A percentile compares a stretch with the other conserved stretches of the same genome.
phyloP scores from a whole-genome alignment of 129 eudicot species.

The Flaveria trinervia region DNA sequence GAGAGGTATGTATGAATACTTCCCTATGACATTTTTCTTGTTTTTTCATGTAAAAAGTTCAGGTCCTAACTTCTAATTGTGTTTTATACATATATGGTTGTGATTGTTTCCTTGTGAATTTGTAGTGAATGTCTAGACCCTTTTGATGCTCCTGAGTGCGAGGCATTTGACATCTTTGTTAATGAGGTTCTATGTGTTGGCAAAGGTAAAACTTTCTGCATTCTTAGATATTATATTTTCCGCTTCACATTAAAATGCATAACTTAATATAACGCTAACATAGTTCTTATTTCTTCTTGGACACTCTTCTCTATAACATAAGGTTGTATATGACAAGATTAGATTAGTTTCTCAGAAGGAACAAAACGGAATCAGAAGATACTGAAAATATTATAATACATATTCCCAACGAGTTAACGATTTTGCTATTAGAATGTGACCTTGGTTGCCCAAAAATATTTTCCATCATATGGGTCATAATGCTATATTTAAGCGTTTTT shows the following conservation, averaged over 20 bases:
- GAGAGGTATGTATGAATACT: conserved; percentile 54
- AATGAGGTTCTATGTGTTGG: conserved; percentile 86
- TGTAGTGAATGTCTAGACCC: conserved; percentile 96
- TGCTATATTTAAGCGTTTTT: not conserved
- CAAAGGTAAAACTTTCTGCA: conserved; percentile 51
- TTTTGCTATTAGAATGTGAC: not conserved
- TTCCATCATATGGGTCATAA: not conserved
- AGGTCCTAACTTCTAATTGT: not conserved
- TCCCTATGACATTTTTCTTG: not conserved
- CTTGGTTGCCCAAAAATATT: not conserved
- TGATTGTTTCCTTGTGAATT: conserved; percentile 13
- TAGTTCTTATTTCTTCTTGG: not conserved
- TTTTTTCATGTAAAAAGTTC: not conserved
- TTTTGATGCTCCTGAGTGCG: conserved; percentile 92
- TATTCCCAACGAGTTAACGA: not conserved
- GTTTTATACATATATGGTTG: not conserved
- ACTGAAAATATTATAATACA: not conserved
- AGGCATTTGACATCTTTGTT: conserved; percentile 88
- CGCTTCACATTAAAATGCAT: conserved; percentile 4
- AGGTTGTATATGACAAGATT: not conserved
- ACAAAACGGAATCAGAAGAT: not conserved
- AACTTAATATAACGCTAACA: not conserved
- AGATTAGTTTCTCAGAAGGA: not conserved
- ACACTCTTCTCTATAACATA: not conserved
- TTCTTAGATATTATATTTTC: not conserved